Evolutionary conservation across 2,329 filamentous ascomycete species (phyloP), one percentile per base, ranked within the genome.

Genomic region (Alternaria incomplexa): DNA sequence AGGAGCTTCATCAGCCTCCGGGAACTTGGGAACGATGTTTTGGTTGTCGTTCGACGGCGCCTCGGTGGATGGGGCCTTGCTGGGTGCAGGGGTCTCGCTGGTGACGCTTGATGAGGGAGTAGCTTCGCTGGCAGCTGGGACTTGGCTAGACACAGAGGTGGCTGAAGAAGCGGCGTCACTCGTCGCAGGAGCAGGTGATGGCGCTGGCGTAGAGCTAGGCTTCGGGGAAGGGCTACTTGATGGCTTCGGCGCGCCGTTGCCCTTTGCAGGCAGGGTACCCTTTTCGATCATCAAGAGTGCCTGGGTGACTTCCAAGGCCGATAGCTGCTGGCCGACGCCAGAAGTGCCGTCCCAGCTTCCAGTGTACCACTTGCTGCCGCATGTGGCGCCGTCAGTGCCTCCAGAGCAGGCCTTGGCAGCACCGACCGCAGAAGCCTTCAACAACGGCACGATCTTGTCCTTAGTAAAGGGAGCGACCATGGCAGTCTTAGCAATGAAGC

Each of bases 401-500:
- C 82, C 81, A 5, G 81, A 78, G 73, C 83, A 85, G 5, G 81
- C 75, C 63, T 76, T 73, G 9, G 81, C 82, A 5, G 81, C 83
- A 12, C 79, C 83, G 13, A 74, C 63, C 1, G 83, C 83, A 6
- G 82, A 83, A 20, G 75, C 73, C 22, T 70, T 73, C 26, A 85
- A 73, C 50, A 80, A 77, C 12, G 77, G 78, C 53, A 70, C 74
- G 46, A 84, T 78, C 12, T 70, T 71, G 25, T 76, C 69, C 45
- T 73, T 74, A 30, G 82, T 82, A 57, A 78, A 81, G 4, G 83
- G 83, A 13, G 81, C 81, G 53, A 84, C 63, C 26, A 81, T 67
- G 5, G 81, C 79, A 7, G 82, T 79, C 64, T 84, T 83, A 15
- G 78, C 77, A 60, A 85, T 75, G 87, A 90, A 93, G 47, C 91